Base-by-base conservation (phyloP, 2,329 filamentous ascomycete species). In the Fusarium xyrophilum region DNA sequence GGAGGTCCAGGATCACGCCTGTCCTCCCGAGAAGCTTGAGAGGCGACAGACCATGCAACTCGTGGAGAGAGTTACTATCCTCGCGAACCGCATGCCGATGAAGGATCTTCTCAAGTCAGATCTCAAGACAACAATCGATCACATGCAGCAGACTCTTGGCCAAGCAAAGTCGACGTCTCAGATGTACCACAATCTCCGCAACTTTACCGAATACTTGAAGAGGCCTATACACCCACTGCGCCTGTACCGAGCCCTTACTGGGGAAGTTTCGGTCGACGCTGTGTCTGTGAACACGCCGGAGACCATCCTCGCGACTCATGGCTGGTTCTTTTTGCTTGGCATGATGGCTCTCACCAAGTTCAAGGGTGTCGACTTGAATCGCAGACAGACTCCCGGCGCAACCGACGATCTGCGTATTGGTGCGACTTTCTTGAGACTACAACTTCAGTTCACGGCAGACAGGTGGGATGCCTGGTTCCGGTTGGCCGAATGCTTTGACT, bases 21-120 rank as follows among this genome's bases (percentile, higher is more conserved):
- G 94, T 73, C 86, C 88, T 1, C 79, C 87, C 1, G 92, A 97
- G 72, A 89, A 89, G 61, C 83, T 98, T 2, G 93, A 97, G 76
- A 90, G 90, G 71, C 86, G 88, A 38, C 93, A 93, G 60, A 94
- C 94, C 0, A 85, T 94, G 73, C 89, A 91, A 67, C 85, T 97
- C 48, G 88, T 97, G 14, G 92, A 97, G 65, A 92, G 94, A 74
- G 87, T 98, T 38, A 90, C 96, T 74, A 83, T 88, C 36, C 88
- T 97, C 60, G 93, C 93, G 4, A 90, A 90, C 51, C 89, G 91
- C 65, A 90, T 97, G 83, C 90, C 92, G 25, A 91, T 97, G 82
- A 97, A 95, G 74, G 96, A 98, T 69, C 81, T 98, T 21, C 87
- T 93, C 19, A 98, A 97, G 77, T 96, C 93, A 19, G 93, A 98